Evolutionary conservation across 2,329 filamentous ascomycete genomes (phyloP).

Genomic region (Zasmidium cellare): DNA sequence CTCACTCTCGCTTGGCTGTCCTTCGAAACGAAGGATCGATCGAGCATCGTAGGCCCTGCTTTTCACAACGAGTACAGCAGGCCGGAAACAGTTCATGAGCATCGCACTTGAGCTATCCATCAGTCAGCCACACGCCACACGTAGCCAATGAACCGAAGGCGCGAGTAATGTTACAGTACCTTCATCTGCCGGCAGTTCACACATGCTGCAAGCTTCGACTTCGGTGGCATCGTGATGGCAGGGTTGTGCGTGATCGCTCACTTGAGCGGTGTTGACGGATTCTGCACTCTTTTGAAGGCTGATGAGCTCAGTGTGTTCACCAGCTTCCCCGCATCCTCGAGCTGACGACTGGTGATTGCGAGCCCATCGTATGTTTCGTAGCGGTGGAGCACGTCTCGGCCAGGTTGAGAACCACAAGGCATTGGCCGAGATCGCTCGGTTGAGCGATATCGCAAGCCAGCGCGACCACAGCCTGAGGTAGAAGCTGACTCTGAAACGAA

Average conservation of each 20-base stretch:
- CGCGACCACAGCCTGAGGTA: no score
- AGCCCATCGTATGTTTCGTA: no score
- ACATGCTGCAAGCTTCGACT: slow-evolving; percentile 8
- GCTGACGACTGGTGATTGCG: no score
- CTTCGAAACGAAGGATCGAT: slow-evolving; percentile 10
- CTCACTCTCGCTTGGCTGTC: slow-evolving; percentile 4
- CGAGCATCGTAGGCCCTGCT: slow-evolving; percentile 6
- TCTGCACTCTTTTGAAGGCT: not conserved
- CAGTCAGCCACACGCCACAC: not conserved
- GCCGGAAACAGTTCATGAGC: slow-evolving; percentile 9
- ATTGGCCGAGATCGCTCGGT: no score
- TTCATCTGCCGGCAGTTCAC: slow-evolving; percentile 4
- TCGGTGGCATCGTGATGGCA: slow-evolving; percentile 4
- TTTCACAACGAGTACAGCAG: slow-evolving; percentile 4
- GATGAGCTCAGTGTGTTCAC: not conserved
- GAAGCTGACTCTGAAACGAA: no score
- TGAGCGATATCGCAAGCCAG: no score
- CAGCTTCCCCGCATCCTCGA: not conserved
- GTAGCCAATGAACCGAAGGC: not conserved
- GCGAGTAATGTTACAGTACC: not conserved
- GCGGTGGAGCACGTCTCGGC: no score
- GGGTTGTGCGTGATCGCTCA: not conserved
- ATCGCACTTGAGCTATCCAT: slow-evolving; percentile 7
- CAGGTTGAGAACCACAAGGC: no score
- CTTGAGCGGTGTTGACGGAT: not conserved